These are phyloP conservation scores for Gnomoniopsis smithogilvyi DNA, from an alignment of 2,329 filamentous ascomycete species.

Conservation along the genomic window DNA sequence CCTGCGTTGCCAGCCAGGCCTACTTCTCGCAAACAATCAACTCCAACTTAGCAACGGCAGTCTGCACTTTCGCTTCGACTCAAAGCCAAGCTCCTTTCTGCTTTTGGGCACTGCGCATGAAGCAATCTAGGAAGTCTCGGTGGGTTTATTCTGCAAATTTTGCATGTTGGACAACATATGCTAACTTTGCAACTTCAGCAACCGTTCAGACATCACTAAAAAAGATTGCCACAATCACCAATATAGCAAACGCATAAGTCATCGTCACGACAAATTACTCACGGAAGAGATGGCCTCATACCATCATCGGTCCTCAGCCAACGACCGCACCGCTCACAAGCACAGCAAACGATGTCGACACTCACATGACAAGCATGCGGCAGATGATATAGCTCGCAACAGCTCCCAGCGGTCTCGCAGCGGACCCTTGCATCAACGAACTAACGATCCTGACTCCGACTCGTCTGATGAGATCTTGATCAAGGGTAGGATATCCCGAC, in stretches of 20 bases:
- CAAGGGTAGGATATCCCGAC: neutral
- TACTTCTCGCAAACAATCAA: neutral
- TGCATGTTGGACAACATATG: neutral
- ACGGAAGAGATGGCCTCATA: neutral
- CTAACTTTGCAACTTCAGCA: slow-evolving; percentile 1
- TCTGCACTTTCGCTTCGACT: neutral
- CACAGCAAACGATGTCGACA: neutral
- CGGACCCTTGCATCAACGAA: neutral
- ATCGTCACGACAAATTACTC: neutral
- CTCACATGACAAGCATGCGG: neutral
- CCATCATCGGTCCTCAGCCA: neutral
- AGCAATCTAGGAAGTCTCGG: slow-evolving; percentile 4
- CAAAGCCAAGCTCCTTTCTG: neutral
- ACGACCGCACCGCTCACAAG: neutral
- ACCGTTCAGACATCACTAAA: slow-evolving; percentile 3
- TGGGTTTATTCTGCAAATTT: neutral
- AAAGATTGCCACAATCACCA: slow-evolving; percentile 5
- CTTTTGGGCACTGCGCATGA: neutral
- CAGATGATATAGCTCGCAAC: neutral
- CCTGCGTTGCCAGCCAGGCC: neutral
- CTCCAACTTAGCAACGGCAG: neutral
- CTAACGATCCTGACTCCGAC: slow-evolving; percentile 2
- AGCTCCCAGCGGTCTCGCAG: neutral
- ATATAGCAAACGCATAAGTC: slow-evolving; percentile 4
- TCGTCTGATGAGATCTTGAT: slow-evolving; percentile 9